phyloP scores from a whole-genome alignment of 768 basidiomycete genomes.

The Suillus fuscotomentosus region DNA sequence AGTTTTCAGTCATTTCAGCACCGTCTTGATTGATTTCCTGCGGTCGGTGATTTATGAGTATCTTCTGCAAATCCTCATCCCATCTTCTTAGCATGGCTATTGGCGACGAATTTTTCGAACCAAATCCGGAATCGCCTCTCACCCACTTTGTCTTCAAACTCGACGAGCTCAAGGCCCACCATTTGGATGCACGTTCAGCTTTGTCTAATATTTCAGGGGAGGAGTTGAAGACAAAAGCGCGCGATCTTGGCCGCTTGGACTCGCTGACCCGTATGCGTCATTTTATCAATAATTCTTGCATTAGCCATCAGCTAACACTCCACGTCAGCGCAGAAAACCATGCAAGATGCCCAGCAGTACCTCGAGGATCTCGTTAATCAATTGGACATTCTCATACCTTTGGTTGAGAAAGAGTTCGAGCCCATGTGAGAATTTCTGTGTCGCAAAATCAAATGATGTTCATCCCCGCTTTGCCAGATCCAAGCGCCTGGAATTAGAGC shows the following conservation, averaged over 20 bases:
- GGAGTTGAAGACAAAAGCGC: background rate
- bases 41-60: constrained; percentile 11
- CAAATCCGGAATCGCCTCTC: constrained; percentile 7
- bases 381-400: constrained; percentile 9
- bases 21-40: constrained; percentile 15
- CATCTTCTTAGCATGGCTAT: constrained; percentile 6
- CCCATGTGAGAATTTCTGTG: constrained; percentile 12
- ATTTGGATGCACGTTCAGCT: constrained; percentile 1
- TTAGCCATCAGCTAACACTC: background rate
- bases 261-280: background rate
- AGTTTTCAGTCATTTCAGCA: constrained; percentile 18
- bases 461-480: constrained; percentile 8
- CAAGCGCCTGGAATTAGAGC: constrained; percentile 13
- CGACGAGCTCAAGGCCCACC: constrained; percentile 3
- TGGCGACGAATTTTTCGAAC: constrained; percentile 16
- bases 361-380: constrained; percentile 12
- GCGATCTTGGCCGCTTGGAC: constrained; percentile 7
- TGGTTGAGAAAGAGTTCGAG: constrained; percentile 15
- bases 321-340: background rate
- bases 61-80: background rate
- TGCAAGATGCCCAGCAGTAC: constrained; percentile 5
- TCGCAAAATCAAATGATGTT: background rate
- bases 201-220: background rate
- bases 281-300: too few relatives aligned
- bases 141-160: constrained; percentile 6